Percentiles rank a stretch among this genome's conserved stretches.
Evolutionary conservation across 1,139 yeast species (phyloP).

Genomic region (Kodamaea arcana): DNA sequence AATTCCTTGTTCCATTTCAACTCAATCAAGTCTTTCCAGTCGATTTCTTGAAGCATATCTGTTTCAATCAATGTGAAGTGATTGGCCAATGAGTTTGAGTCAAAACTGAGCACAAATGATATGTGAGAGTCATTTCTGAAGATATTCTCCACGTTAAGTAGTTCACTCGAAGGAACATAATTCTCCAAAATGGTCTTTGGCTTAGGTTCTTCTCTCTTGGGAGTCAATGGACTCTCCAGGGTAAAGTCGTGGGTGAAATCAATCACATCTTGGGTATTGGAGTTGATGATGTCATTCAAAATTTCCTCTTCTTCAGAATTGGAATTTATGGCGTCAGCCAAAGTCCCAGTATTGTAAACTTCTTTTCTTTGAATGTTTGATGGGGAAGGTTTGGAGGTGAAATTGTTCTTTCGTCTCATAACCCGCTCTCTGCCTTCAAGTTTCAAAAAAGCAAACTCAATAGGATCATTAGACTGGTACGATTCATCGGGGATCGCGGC

Average conservation of each 20-base stretch:
- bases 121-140: constrained; percentile 50
- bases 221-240: constrained; percentile 29
- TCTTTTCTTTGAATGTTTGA: not conserved
- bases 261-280: constrained; percentile 35
- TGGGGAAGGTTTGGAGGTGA: not conserved
- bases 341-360: not conserved
- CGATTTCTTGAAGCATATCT: constrained; percentile 79
- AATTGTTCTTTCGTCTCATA: constrained; percentile 1
- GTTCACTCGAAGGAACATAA: constrained; percentile 29
- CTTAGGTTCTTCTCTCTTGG: constrained; percentile 7
- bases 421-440: constrained; percentile 59
- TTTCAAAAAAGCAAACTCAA: constrained; percentile 70
- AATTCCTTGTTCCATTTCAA: constrained; percentile 68
- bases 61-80: constrained; percentile 85
- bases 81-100: constrained; percentile 61
- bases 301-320: constrained; percentile 21
- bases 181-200: constrained; percentile 37
- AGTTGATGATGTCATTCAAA: constrained; percentile 39
- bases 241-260: constrained; percentile 24
- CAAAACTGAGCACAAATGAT: constrained; percentile 74
- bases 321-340: too few species aligned
- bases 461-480: constrained; percentile 54
- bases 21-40: constrained; percentile 87
- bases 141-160: constrained; percentile 32
- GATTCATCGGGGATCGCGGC: constrained; percentile 82